phyloP scores from a whole-genome alignment of 2,329 filamentous ascomycete genomes.

The Zymoseptoria brevis region DNA sequence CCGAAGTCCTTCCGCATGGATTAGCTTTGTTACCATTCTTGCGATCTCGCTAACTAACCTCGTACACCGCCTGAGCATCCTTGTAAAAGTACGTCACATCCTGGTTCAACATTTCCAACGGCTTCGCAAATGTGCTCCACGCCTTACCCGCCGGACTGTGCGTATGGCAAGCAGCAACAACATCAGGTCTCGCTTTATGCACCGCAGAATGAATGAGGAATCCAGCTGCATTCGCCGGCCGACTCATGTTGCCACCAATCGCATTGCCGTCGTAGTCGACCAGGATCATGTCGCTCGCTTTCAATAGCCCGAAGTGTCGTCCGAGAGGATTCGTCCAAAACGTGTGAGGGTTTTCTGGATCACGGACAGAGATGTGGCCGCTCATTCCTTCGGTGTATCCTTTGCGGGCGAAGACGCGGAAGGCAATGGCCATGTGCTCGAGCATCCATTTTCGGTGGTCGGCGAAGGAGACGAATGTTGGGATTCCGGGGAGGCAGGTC shows the following conservation, averaged over 20 bases:
- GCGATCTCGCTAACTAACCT: slow-evolving; percentile 7
- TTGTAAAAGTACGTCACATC: slow-evolving; percentile 58
- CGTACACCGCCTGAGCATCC: slow-evolving; percentile 56
- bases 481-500: slow-evolving; percentile 45
- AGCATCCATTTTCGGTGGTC: slow-evolving; percentile 56
- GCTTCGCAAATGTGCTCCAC: slow-evolving; percentile 57
- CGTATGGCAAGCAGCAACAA: slow-evolving; percentile 64
- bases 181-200: slow-evolving; percentile 58
- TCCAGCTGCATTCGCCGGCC: slow-evolving; percentile 58
- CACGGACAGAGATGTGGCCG: slow-evolving; percentile 60
- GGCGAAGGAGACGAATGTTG: slow-evolving; percentile 45
- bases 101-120: slow-evolving; percentile 63
- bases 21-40: not conserved
- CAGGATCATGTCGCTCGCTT: slow-evolving; percentile 59
- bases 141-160: slow-evolving; percentile 60
- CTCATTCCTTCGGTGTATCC: slow-evolving; percentile 62
- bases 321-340: slow-evolving; percentile 66
- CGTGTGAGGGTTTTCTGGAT: slow-evolving; percentile 52
- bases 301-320: slow-evolving; percentile 57
- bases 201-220: slow-evolving; percentile 64
- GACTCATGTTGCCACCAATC: slow-evolving; percentile 53
- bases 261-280: slow-evolving; percentile 56
- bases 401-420: slow-evolving; percentile 58
- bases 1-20: slow-evolving; percentile 58
- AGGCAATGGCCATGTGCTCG: slow-evolving; percentile 57